phyloP scores from a whole-genome alignment of 2,329 filamentous ascomycete genomes.

The Penicillium sp. region DNA sequence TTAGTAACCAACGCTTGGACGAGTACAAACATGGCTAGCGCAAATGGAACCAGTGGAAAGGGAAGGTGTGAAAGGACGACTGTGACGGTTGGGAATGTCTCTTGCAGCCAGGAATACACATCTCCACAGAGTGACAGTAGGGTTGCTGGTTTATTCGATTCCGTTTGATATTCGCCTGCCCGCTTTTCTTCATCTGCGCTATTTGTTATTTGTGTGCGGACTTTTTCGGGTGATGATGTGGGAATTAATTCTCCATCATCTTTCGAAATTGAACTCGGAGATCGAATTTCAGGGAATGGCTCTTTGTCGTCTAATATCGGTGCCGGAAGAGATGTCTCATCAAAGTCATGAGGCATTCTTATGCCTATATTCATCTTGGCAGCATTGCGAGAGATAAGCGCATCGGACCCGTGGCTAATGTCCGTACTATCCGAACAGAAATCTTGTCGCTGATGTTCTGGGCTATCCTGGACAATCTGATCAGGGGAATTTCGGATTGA shows the following conservation, averaged over 20 bases:
- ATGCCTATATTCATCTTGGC: background rate
- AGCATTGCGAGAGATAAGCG: background rate
- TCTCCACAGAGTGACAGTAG: constrained; percentile 56
- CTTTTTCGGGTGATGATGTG: constrained; percentile 3
- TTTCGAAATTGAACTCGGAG: background rate
- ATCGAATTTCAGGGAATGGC: constrained; percentile 9
- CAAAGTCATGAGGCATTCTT: background rate
- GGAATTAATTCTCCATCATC: background rate
- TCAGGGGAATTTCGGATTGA: constrained; percentile 12
- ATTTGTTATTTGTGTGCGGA: constrained; percentile 1
- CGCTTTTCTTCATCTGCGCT: constrained; percentile 39
- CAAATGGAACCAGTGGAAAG: constrained; percentile 70
- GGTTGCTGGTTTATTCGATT: constrained; percentile 44
- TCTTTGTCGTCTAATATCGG: constrained; percentile 15
- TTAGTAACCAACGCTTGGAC: constrained; percentile 74
- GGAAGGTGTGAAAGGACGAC: constrained; percentile 69
- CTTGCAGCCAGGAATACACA: constrained; percentile 63
- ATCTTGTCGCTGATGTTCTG: background rate
- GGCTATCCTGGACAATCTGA: background rate
- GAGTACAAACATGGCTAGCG: constrained; percentile 74
- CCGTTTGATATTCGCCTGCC: background rate
- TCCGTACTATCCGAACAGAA: background rate
- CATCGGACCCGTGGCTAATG: background rate
- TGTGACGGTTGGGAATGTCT: constrained; percentile 72
- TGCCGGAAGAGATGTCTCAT: constrained; percentile 1